Evolutionary conservation across 2,329 filamentous ascomycete species (phyloP).

Genomic region (Zopfia rhizophila): DNA sequence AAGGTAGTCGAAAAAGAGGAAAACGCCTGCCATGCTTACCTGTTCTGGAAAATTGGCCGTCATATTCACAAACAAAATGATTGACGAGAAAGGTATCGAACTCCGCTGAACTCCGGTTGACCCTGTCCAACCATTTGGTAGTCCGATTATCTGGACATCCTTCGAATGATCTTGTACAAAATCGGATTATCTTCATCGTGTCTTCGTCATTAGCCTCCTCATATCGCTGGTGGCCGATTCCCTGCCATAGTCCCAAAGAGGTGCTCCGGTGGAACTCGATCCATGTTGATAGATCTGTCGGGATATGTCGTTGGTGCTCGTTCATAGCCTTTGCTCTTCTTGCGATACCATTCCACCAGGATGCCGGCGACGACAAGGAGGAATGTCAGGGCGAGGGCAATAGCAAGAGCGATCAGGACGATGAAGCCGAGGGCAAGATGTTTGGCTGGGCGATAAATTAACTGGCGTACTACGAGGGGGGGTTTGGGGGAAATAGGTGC

Average conservation of each 20-base stretch:
- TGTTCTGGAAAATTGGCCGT: background rate
- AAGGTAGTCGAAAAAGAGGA: constrained; percentile 4
- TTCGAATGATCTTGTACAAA: no score
- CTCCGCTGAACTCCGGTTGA: background rate
- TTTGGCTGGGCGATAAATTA: constrained; percentile 50
- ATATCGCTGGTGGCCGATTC: constrained; percentile 46
- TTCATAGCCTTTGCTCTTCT: constrained; percentile 81
- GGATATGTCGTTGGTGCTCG: constrained; percentile 73
- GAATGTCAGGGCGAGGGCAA: constrained; percentile 80
- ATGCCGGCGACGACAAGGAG: constrained; percentile 80
- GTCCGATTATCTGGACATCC: no score
- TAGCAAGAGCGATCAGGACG: constrained; percentile 82
- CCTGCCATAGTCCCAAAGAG: constrained; percentile 49
- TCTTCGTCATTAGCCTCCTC: constrained; percentile 13
- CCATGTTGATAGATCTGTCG: constrained; percentile 60
- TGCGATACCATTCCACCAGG: constrained; percentile 77
- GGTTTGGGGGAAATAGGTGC: constrained; percentile 18
- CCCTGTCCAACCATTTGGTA: no score
- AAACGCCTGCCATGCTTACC: background rate
- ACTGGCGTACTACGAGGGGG: constrained; percentile 22
- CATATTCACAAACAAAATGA: constrained; percentile 1
- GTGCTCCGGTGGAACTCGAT: constrained; percentile 61
- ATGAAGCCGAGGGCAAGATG: constrained; percentile 79
- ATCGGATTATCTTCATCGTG: constrained; percentile 13
- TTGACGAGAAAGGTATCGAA: background rate